Evolutionary conservation across 2,329 filamentous ascomycete species (phyloP), one percentile per base, ranked within the genome.

Genomic region (Penicillium fuscoglaucum): DNA sequence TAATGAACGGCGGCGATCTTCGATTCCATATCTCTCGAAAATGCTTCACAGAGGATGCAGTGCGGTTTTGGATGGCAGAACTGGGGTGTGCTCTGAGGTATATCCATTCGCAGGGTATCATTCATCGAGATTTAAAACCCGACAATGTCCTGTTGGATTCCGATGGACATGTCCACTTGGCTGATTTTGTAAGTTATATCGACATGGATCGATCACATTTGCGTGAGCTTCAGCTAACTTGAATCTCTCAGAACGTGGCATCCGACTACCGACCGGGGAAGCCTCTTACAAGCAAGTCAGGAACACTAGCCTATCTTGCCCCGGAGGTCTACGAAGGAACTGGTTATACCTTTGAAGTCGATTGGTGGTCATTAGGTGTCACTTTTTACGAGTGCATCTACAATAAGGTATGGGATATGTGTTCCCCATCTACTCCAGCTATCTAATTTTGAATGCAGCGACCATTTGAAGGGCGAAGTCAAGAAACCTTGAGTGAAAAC

Each of bases 381-480:
- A 84, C 96, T n/a, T 98, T 98, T 75, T 99, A 97, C 76, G 95
- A 99, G 76, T 98, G 95, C 83, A 97, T 99, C 65, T 99, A 98
- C 80, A 96, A 96, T 79, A 98, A 96, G 88, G 91, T 92, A 50
- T 26, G 52, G 19, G 15, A 28, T 8, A 35, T 37, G 17, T 1
- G 7, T 44, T 43, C 13, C 10, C 26, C 33, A 61, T 26, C 7
- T n/a, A 17, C 2, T 12, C 39, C 39, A 19, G 13, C 19, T 13
- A 7, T 55, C 74, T 80, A 68, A 80, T 68, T 51, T 40, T 28
- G 12, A 26, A 50, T 37, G 40, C 70, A 96, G 91, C 86, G 95
- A 68, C 95, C 95, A 24, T 99, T 98, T 65, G 92, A 97, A 71
- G 93, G 91, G 53, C 91, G 88, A 67, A 93, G 87, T 48, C 92